Evolutionary conservation across 2,329 filamentous ascomycete species (phyloP).

Genomic region (Pseudophaeomoniella oleicola): DNA sequence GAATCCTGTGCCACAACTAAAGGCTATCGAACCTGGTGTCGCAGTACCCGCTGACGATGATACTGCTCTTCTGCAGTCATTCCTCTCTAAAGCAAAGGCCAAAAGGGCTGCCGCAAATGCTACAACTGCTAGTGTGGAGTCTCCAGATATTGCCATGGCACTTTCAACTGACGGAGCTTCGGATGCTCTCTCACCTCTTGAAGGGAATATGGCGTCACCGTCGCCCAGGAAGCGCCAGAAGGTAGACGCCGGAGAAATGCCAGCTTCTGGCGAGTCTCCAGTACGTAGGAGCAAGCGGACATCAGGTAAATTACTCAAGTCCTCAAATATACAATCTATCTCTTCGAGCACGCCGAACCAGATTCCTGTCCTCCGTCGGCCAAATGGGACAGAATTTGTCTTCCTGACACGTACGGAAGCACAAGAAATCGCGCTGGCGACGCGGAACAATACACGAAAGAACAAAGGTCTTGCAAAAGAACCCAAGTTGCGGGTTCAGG

Average conservation of each 20-base stretch:
- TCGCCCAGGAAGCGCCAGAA: not conserved
- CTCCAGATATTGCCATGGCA: not conserved
- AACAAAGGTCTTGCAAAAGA: conserved; percentile 24
- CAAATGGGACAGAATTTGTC: conserved; percentile 30
- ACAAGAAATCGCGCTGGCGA: conserved; percentile 25
- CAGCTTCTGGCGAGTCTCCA: conserved; percentile 2
- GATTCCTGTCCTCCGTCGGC: conserved; percentile 24
- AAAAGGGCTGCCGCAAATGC: conserved; percentile 1
- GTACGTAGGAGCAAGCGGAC: conserved; percentile 22
- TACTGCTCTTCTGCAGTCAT: conserved; percentile 12
- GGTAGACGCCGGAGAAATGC: not conserved
- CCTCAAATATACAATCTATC: conserved; percentile 11
- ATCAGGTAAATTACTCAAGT: conserved; percentile 11
- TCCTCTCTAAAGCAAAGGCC: conserved; percentile 9
- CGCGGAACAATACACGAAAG: conserved; percentile 25
- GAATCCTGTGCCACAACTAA: conserved; percentile 1
- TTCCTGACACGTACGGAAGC: conserved; percentile 22
- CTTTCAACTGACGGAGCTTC: not conserved
- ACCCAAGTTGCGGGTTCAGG: conserved; percentile 17
- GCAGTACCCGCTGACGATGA: conserved; percentile 7
- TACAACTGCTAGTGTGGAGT: not conserved
- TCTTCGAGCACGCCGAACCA: conserved; percentile 16
- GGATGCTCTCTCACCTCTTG: not conserved
- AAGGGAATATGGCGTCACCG: not conserved
- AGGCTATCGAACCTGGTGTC: not conserved